Percentiles rank a stretch among this genome's conserved stretches.
phyloP scores from a whole-genome alignment of 257 asterid genomes.

The Solanum chilense region DNA sequence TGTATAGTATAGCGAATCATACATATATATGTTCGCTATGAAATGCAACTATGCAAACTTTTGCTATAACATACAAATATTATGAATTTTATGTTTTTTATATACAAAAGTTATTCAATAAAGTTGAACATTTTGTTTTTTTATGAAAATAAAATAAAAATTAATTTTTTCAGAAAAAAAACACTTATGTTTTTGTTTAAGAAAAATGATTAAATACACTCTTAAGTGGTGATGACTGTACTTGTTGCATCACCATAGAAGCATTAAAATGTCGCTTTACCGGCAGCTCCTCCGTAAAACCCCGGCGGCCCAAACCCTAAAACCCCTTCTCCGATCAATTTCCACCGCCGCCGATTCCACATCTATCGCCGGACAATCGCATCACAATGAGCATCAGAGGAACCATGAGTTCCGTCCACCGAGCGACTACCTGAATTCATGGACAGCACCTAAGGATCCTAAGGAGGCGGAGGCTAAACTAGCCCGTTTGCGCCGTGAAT shows the following conservation, averaged over 20 bases:
- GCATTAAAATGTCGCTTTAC: conserved; percentile 24
- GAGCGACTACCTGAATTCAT: conserved; percentile 44
- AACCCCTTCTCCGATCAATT: conserved; percentile 10
- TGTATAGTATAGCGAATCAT: too few relatives aligned
- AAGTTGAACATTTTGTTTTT: too few relatives aligned
- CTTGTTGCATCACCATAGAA: not conserved
- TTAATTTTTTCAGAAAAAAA: accelerated
- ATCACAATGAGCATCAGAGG: conserved; percentile 15
- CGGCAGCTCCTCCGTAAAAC: conserved; percentile 37
- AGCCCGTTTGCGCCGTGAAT: conserved; percentile 59
- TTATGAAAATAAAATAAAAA: too few relatives aligned
- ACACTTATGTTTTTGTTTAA: too few relatives aligned
- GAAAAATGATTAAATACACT: not conserved
- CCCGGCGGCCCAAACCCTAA: conserved; percentile 6
- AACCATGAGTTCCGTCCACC: conserved; percentile 49
- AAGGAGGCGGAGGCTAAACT: conserved; percentile 56
- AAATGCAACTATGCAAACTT: too few relatives aligned
- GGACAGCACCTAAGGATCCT: conserved; percentile 54
- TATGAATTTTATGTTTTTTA: too few relatives aligned
- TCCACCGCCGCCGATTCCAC: conserved; percentile 7
- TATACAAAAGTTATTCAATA: too few relatives aligned
- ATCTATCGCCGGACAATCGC: not conserved
- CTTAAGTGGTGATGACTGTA: not conserved
- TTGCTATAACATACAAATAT: too few relatives aligned
- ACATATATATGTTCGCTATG: too few relatives aligned